Percentiles rank a stretch among this genome's conserved stretches.
Conservation (phyloP, 345 rosid genomes). For the Microcos paniculata region DNA sequence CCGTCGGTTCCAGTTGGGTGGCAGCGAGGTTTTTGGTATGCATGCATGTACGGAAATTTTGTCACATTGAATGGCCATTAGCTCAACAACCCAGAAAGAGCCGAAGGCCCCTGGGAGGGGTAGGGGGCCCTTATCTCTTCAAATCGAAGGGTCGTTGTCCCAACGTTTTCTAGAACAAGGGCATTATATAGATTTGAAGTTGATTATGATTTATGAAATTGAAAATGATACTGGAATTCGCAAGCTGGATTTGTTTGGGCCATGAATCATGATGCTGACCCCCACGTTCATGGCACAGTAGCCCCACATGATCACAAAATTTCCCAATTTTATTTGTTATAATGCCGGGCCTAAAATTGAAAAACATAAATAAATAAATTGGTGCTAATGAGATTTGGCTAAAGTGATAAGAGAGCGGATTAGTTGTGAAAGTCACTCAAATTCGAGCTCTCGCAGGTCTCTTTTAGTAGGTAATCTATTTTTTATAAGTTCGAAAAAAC, state of each 20-base stretch:
- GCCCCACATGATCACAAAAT: not conserved
- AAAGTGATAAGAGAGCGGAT: too few species aligned
- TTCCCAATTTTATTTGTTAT: not conserved
- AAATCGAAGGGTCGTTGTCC: not conserved
- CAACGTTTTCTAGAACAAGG: not conserved
- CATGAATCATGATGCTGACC: slow-evolving; percentile 2
- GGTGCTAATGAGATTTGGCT: too few species aligned
- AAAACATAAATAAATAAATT: not conserved
- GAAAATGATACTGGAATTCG: not conserved
- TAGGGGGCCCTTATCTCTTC: not conserved
- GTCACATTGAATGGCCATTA: not conserved
- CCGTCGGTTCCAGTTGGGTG: not conserved
- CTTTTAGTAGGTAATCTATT: too few species aligned
- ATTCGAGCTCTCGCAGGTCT: too few species aligned
- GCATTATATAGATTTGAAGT: not conserved
- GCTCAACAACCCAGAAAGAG: not conserved
- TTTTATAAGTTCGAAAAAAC: too few species aligned
- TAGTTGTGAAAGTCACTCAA: too few species aligned
- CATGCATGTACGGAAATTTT: not conserved
- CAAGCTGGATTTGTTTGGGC: not conserved
- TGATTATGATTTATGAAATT: too few species aligned
- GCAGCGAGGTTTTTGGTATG: not conserved
- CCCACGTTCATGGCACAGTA: not conserved
- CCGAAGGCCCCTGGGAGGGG: not conserved
- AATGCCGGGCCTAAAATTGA: not conserved